Evolutionary conservation across 1,139 yeast genomes (phyloP), one percentile per base, ranked within the genome.

Genomic region (Wickerhamomyces sp.): DNA sequence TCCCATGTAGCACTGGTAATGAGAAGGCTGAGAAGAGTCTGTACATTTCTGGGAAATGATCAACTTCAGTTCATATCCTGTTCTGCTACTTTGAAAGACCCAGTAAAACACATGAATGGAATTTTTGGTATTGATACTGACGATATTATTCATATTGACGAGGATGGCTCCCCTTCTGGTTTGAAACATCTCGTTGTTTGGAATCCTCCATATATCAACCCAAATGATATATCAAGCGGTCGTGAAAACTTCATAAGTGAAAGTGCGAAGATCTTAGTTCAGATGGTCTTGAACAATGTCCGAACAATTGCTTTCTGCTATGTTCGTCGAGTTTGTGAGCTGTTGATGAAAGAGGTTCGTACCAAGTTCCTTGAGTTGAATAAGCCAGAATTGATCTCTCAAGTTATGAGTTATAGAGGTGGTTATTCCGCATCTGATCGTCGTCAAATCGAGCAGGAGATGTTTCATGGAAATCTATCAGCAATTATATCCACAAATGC

Each of bases 401-500:
- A 84, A 48, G 85, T 93, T 1, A 88, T 89, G 94, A 81, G 95
- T 37, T 93, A 93, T 57, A 72, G 99, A 53, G 99, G 99, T 32
- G 99, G 99, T 0, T 93, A 93, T 59, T 81, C 95, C 7, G 82
- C 89, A 5, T 66, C 75, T 2, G 98, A 93, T 60, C 73, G 99
- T 53, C 75, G 99, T 52, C 75, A 79, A 41, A 93, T 93, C 47
- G 99, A 93, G 62, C 74, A 75, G 41, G 89, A 85, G 58, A 89
- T 93, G 96, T 94, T 93, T 62, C 78, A 77, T 47, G 97, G 98
- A 0, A 78, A 81, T 44, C 66, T 93, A 29, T 71, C 84, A 45
- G 98, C 96, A 0, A 86, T 94, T 30, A 80, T 93, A 4, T 95
- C 99, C 0, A 94, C 99, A 0, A 90, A 90, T 65, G 99, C 99